Percentiles rank a stretch among this genome's conserved stretches.
These are phyloP conservation scores for Tillandsia fasciculata DNA, from an alignment of 176 grass and related monocot species.

Conservation along the genomic window DNA sequence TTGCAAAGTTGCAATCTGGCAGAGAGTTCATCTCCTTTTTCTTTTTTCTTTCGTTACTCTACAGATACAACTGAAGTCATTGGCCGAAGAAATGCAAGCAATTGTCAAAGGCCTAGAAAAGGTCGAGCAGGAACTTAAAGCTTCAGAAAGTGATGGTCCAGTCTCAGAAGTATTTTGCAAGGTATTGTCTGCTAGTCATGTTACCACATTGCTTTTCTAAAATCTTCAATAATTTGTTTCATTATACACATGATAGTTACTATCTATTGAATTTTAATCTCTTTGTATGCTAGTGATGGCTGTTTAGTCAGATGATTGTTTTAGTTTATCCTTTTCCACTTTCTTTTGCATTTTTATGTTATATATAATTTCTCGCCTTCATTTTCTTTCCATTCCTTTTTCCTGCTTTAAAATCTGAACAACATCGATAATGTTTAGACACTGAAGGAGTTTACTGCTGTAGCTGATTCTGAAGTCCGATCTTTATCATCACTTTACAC, in stretches of 20 bases:
- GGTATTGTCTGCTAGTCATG: conserved; percentile 27
- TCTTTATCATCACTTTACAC: conserved; percentile 68
- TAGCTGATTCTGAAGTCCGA: conserved; percentile 78
- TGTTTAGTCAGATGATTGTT: no score
- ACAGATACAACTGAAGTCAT: conserved; percentile 96
- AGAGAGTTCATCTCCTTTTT: conserved; percentile 12
- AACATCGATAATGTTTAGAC: conserved; percentile 35
- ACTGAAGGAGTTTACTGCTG: conserved; percentile 77
- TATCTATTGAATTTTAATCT: background rate
- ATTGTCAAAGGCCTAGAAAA: conserved; percentile 87
- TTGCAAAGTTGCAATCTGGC: background rate
- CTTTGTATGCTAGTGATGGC: background rate
- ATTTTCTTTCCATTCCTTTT: conserved; percentile 1
- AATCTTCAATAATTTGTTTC: background rate
- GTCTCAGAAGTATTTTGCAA: conserved; percentile 87
- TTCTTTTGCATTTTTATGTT: background rate
- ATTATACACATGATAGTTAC: background rate
- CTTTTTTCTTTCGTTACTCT: conserved; percentile 8
- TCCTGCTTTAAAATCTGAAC: background rate
- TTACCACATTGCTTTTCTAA: background rate
- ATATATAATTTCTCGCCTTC: background rate
- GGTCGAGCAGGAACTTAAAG: conserved; percentile 65
- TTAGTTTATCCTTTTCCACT: background rate
- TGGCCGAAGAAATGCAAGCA: conserved; percentile 99
- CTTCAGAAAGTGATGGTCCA: conserved; percentile 93